Evolutionary conservation across 257 asterid species (phyloP), one percentile per base, ranked within the genome.

Genomic region (Leptodermis oblonga): DNA sequence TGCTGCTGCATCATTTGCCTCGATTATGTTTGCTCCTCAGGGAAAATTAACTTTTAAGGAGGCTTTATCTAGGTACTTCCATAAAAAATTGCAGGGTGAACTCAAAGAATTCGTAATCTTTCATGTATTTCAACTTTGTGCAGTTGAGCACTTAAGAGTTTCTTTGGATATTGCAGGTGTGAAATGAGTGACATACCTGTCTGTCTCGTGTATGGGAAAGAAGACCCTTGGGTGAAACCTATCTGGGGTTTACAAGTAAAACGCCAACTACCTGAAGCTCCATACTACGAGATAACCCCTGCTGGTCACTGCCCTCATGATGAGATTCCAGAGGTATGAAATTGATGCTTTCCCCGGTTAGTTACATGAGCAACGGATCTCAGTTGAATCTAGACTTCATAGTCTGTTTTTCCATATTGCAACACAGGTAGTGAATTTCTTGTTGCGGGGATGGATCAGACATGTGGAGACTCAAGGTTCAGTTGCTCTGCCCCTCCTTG

Each of bases 291-390:
- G 81, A 90, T 93, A 13, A 93, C 92, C 71, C 99, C 97, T 0
- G 96, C 97, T 45, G 99, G 97, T 70, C 99, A 93, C 79, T 93
- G 99, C 86, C 99, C 99, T 58, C 99, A 90, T 70, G 97, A 93
- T 64, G 99, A 93, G 81, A 97, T 93, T 73, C 95, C 97, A 26
- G 99, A 93, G 99, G 98, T 92, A 84, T 1, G 41, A 25, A 43
- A 26, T 26, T 73, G 43, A 22, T 13, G 66, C 46, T 34, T 7
- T 22, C 31, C 12, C 7, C n/a, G 59, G 14, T 52, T 52, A 22
- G 31, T 52, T 23, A 52, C n/a, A 5, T 5, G 30, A 7, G n/a
- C 3, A 52, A 52, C n/a, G 39, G 3, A 30, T 18, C 28, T 30
- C 26, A 14, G 22, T 33, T 48, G 13, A 46, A 31, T 28, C 12